Evolutionary conservation across 2,329 filamentous ascomycete species (phyloP).

Genomic region (Beauveria sp.): DNA sequence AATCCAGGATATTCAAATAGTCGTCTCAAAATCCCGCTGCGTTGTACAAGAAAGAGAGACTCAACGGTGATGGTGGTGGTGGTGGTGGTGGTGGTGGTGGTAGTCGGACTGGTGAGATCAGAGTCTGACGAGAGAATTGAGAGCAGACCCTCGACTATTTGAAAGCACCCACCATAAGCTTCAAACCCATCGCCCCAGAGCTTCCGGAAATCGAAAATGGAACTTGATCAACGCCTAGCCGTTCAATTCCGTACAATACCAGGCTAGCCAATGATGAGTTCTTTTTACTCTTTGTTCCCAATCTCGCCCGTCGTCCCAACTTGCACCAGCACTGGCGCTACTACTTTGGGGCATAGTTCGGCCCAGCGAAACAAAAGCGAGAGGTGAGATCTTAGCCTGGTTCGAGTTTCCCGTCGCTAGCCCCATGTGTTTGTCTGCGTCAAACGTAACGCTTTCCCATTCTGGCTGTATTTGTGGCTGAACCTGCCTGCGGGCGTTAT

Average conservation of each 20-base stretch:
- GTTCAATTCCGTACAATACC: constrained; percentile 5
- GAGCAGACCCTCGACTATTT: constrained; percentile 5
- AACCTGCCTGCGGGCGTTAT: neutral
- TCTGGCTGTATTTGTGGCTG: neutral
- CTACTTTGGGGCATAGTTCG: neutral
- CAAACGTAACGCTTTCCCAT: constrained; percentile 8
- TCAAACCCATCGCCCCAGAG: neutral
- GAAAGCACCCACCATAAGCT: neutral
- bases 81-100: neutral
- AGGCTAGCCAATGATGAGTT: neutral
- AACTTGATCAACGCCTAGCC: constrained; percentile 7
- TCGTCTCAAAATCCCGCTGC: too few relatives aligned
- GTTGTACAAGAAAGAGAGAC: neutral
- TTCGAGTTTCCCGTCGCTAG: neutral
- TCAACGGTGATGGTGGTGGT: neutral
- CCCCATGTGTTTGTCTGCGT: too few relatives aligned
- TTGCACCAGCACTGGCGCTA: neutral
- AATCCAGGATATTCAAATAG: neutral
- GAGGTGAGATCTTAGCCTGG: constrained; percentile 6
- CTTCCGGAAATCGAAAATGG: constrained; percentile 1
- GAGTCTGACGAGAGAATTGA: neutral
- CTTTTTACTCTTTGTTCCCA: neutral
- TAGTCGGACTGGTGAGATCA: neutral
- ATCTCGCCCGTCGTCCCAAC: neutral
- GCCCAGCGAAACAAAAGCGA: neutral